Percentiles rank a stretch among this genome's conserved stretches.
Evolutionary conservation across 495 filamentous ascomycete genomes (phyloP).

Genomic region (Podospora comata): DNA sequence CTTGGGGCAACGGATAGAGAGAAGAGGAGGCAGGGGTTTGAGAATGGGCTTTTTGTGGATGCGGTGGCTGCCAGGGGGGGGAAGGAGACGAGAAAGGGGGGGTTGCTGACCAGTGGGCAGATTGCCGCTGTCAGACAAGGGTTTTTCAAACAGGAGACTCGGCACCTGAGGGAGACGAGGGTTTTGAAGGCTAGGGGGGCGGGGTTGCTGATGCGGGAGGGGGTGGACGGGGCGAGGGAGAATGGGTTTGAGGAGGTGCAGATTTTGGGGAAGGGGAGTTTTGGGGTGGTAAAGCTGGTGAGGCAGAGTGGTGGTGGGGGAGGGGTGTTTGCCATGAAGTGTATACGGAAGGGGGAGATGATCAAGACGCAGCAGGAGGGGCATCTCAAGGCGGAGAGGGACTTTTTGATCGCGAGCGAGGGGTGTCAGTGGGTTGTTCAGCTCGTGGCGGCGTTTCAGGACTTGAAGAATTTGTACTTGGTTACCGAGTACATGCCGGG

Average conservation of each 20-base stretch:
- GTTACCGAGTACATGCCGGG: constrained; percentile 98
- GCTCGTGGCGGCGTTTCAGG: constrained; percentile 85
- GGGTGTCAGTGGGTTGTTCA: constrained; percentile 82
- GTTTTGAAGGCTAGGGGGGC: constrained; percentile 62
- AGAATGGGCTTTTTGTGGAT: constrained; percentile 49
- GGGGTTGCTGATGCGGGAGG: constrained; percentile 31
- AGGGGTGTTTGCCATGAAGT: constrained; percentile 90
- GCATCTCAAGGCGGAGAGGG: constrained; percentile 84
- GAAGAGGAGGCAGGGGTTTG: constrained; percentile 64
- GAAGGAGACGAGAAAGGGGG: constrained; percentile 21
- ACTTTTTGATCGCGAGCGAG: constrained; percentile 83
- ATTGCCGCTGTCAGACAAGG: constrained; percentile 47
- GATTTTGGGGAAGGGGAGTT: constrained; percentile 92
- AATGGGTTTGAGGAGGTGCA: constrained; percentile 75
- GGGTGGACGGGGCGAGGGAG: constrained; percentile 18
- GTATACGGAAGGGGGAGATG: constrained; percentile 90
- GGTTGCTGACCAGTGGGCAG: constrained; percentile 51
- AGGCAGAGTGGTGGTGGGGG: constrained; percentile 57
- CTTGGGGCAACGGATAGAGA: constrained; percentile 48
- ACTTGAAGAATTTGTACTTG: constrained; percentile 76
- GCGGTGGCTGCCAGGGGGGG: constrained; percentile 36
- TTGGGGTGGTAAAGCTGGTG: constrained; percentile 85
- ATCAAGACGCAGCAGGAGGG: constrained; percentile 86
- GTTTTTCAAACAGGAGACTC: constrained; percentile 65
- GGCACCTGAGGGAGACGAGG: constrained; percentile 71